phyloP scores from a whole-genome alignment of 352 stramenopile genomes.

The Pythium aquatile region DNA sequence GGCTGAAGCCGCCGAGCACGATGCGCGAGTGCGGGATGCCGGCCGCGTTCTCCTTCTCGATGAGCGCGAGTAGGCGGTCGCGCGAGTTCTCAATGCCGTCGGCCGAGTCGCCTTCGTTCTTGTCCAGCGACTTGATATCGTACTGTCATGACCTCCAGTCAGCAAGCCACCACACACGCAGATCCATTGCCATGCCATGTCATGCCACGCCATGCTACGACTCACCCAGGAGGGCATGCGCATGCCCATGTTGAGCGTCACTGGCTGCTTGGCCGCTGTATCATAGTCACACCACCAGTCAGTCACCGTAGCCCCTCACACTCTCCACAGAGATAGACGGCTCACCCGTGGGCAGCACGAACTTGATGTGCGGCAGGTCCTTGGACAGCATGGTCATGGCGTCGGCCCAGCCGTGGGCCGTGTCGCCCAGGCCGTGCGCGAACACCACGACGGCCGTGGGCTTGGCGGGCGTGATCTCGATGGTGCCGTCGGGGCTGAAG shows the following conservation, averaged over 20 bases:
- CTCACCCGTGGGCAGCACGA: slow-evolving; percentile 68
- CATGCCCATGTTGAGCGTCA: slow-evolving; percentile 95
- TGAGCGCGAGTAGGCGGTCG: slow-evolving; percentile 66
- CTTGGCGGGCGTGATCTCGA: slow-evolving; percentile 31
- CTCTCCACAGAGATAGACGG: background rate
- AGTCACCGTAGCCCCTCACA: too few species aligned
- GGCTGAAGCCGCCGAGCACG: slow-evolving; percentile 93
- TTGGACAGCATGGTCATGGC: slow-evolving; percentile 55
- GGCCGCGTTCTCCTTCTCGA: slow-evolving; percentile 70
- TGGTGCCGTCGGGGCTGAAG: slow-evolving; percentile 23
- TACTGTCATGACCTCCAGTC: slow-evolving; percentile 45
- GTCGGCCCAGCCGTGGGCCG: slow-evolving; percentile 83
- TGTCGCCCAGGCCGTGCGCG: slow-evolving; percentile 92
- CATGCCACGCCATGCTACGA: background rate
- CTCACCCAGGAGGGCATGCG: slow-evolving; percentile 90
- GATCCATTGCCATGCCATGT: too few species aligned
- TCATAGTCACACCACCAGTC: too few species aligned
- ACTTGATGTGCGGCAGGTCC: slow-evolving; percentile 69
- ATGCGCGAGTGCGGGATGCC: slow-evolving; percentile 89
- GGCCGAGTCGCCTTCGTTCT: slow-evolving; percentile 84
- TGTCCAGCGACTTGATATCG: slow-evolving; percentile 91
- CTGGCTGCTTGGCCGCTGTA: slow-evolving; percentile 52
- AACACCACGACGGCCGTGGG: slow-evolving; percentile 54
- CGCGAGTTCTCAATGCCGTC: slow-evolving; percentile 87
- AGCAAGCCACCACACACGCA: too few species aligned